Conservation (phyloP, 805 yeast species). For the Cyberlindnera lachancei region DNA sequence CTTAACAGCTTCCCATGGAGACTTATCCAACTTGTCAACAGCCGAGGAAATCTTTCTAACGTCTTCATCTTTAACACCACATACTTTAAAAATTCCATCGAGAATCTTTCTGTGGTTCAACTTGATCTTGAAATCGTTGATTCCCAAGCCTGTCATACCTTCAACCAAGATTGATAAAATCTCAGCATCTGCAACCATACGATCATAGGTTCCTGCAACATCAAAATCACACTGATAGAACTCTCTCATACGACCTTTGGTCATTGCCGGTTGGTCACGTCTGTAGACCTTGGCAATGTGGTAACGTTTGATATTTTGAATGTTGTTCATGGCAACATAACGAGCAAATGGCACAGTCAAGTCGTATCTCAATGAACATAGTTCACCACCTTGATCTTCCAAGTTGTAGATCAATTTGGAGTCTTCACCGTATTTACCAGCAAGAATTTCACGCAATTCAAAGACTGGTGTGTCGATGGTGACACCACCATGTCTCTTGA, state of each 20-base stretch:
- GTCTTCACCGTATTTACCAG: constrained; percentile 98
- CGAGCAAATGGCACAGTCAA: constrained; percentile 98
- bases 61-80: constrained; percentile 92
- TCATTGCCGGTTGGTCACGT: constrained; percentile 99
- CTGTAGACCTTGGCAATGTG: constrained; percentile 98
- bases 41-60: constrained; percentile 91
- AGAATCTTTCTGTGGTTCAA: constrained; percentile 91
- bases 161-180: constrained; percentile 73
- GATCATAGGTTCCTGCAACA: constrained; percentile 86
- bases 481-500: constrained; percentile 96
- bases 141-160: constrained; percentile 78
- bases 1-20: constrained; percentile 92
- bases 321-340: constrained; percentile 91
- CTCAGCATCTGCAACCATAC: constrained; percentile 97
- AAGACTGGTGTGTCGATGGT: constrained; percentile 98
- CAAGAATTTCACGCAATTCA: constrained; percentile 87
- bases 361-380: constrained; percentile 92
- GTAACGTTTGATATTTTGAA: constrained; percentile 83
- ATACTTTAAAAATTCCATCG: constrained; percentile 91
- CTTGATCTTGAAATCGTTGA: constrained; percentile 83
- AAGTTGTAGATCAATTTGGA: constrained; percentile 92
- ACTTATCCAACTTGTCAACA: constrained; percentile 92
- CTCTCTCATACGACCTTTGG: constrained; percentile 99
- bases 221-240: constrained; percentile 99
- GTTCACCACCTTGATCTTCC: constrained; percentile 98